Percentiles rank a stretch among this genome's conserved stretches.
phyloP scores from a whole-genome alignment of 805 yeast species.

The Candida hungchunana region DNA sequence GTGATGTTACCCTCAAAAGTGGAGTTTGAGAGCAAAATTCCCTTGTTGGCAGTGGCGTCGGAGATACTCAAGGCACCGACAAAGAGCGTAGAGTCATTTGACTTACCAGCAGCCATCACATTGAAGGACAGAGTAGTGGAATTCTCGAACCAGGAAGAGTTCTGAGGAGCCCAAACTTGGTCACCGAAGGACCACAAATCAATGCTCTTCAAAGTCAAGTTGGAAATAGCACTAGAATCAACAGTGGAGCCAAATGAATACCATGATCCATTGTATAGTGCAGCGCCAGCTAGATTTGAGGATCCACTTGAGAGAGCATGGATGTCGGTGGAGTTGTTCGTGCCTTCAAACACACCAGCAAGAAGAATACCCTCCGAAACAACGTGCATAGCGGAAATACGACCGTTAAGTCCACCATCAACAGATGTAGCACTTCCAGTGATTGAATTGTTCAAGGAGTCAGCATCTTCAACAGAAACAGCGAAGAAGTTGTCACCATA shows the following conservation, averaged over 20 bases:
- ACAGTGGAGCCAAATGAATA: conserved; percentile 36
- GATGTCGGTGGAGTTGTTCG: conserved; percentile 30
- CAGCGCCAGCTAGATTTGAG: conserved; percentile 32
- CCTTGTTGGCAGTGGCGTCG: conserved; percentile 18
- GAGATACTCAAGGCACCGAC: conserved; percentile 24
- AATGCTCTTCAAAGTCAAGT: conserved; percentile 31
- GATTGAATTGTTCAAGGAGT: conserved; percentile 17
- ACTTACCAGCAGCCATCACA: conserved; percentile 22
- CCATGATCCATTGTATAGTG: conserved; percentile 38
- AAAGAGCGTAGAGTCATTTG: conserved; percentile 20
- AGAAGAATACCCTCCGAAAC: conserved; percentile 37
- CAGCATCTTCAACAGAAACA: conserved; percentile 21
- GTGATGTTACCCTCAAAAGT: conserved; percentile 20
- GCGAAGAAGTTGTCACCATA: conserved; percentile 37
- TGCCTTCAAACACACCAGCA: conserved; percentile 43
- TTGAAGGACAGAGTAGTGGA: conserved; percentile 30
- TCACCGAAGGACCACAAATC: conserved; percentile 41
- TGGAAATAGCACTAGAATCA: conserved; percentile 7
- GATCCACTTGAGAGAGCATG: conserved; percentile 28
- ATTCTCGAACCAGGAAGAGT: conserved; percentile 33
- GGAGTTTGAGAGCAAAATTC: conserved; percentile 13
- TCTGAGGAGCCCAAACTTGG: conserved; percentile 39
- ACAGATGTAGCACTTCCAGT: conserved; percentile 21
- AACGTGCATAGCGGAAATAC: conserved; percentile 30
- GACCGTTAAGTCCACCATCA: conserved; percentile 38